Conservation (phyloP, 2,329 filamentous ascomycete genomes). For the Cladosporium sphaerospermum region DNA sequence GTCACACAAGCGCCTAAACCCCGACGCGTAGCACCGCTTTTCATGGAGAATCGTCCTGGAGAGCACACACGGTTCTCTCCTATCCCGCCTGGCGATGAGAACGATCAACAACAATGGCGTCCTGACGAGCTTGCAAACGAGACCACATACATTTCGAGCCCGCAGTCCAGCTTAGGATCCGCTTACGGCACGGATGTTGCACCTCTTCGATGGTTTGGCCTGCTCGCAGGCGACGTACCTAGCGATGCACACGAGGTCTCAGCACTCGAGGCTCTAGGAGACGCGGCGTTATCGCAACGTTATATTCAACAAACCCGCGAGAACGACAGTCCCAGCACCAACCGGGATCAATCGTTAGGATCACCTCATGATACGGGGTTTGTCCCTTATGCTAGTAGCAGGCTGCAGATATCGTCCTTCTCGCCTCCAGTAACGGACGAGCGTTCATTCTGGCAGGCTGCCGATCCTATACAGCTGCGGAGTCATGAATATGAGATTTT, state of each 20-base stretch:
- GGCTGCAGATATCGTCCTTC: conserved; percentile 20
- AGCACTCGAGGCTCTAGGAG: conserved; percentile 20
- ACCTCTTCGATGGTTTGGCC: conserved; percentile 45
- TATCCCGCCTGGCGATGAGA: neutral
- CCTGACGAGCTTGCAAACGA: conserved; percentile 14
- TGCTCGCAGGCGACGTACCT: conserved; percentile 41
- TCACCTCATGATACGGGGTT: neutral
- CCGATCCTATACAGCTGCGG: conserved; percentile 24
- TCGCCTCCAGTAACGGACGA: conserved; percentile 18
- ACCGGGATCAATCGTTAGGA: neutral
- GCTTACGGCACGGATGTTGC: conserved; percentile 34
- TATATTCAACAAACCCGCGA: conserved; percentile 18
- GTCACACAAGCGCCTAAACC: neutral
- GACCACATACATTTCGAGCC: conserved; percentile 16
- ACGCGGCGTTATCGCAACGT: conserved; percentile 20
- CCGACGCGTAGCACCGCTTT: neutral
- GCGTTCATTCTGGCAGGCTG: conserved; percentile 23
- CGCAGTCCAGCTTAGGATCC: conserved; percentile 25
- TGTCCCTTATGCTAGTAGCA: neutral
- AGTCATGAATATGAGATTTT: conserved; percentile 36
- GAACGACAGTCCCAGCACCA: no score
- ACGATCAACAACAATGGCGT: neutral
- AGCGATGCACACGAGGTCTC: conserved; percentile 20
- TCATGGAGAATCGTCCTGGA: conserved; percentile 3
- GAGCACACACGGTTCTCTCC: conserved; percentile 7